Evolutionary conservation across 106 monocot species (phyloP), one percentile per base, ranked within the genome.

Genomic region (Hemerocallis citrina): DNA sequence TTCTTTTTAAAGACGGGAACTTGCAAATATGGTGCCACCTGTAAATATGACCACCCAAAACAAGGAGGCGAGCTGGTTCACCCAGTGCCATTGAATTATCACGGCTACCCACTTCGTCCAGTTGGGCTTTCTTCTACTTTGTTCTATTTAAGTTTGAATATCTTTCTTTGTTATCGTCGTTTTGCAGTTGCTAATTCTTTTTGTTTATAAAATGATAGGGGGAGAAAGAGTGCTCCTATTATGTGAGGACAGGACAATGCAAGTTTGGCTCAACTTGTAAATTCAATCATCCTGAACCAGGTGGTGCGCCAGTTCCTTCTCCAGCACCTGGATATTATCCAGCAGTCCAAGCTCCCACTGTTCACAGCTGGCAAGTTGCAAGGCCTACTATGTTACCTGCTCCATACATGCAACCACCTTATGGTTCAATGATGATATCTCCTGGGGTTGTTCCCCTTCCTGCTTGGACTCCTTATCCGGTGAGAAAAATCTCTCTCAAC

Each of bases 41-140:
- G 96, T 74, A 96, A 96, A 65, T 96, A 87, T 58, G 75, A 91
- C 70, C 96, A 96, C 50, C 96, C 96, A 4, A 96, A 72, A 49
- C 78, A 79, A 51, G 71, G 74, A 23, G 62, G 55, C 39, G 74
- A 63, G 43, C 43, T 76, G 34, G 67, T 38, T 31, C 75, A 28
- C 12, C 73, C 69, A 6, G 63, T 76, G 16, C 44, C 66, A 4
- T 44, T 96, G 44, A 96, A 96, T 48, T 52, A 37, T 41, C 68
- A 44, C 64, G 91, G 91, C 48, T 91, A 74, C 61, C 96, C 96
- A 3, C 34, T 92, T 3, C 86, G 95, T 24, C 75, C 63, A 69
- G 95, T 96, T 57, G 42, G 71, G 46, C 32, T 68, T 58, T 11
- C n/a, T 70, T 79, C 23, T 35, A 15, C 36, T 4, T 64, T 30